phyloP scores from a whole-genome alignment of 2,329 filamentous ascomycete genomes.

The Botrytis cinerea region DNA sequence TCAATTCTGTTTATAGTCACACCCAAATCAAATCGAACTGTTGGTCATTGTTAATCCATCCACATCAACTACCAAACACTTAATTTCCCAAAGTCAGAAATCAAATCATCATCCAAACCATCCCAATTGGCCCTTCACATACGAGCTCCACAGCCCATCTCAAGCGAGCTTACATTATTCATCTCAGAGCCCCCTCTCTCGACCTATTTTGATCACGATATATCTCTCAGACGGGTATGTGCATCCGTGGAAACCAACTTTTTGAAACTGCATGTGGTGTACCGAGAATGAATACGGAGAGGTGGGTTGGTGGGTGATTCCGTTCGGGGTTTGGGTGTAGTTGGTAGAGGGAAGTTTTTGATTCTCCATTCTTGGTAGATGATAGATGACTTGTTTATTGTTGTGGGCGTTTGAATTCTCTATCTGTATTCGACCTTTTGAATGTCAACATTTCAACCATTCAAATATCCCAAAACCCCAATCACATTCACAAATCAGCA shows the following conservation, averaged over 20 bases:
- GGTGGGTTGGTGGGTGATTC: background rate
- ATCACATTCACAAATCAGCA: background rate
- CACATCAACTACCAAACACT: too few species aligned
- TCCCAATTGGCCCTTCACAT: background rate
- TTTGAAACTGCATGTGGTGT: background rate
- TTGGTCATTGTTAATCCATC: too few species aligned
- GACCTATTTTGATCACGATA: constrained; percentile 3
- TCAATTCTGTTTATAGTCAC: background rate
- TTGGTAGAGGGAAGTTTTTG: too few species aligned
- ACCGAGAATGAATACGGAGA: background rate
- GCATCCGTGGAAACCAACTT: background rate
- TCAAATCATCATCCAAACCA: background rate
- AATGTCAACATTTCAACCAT: too few species aligned
- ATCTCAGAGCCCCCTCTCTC: background rate
- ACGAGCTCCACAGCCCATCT: background rate
- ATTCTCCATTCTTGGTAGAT: background rate
- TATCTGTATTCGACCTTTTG: too few species aligned
- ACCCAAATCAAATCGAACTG: too few species aligned
- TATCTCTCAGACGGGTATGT: background rate
- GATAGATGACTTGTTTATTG: background rate
- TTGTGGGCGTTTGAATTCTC: background rate
- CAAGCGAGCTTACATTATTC: constrained; percentile 6
- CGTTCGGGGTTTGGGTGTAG: background rate
- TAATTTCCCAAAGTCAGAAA: too few species aligned
- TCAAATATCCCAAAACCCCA: too few species aligned